Evolutionary conservation across 1,284 basidiomycete genomes (phyloP), one percentile per base, ranked within the genome.

Genomic region (Austropuccinia psidii): DNA sequence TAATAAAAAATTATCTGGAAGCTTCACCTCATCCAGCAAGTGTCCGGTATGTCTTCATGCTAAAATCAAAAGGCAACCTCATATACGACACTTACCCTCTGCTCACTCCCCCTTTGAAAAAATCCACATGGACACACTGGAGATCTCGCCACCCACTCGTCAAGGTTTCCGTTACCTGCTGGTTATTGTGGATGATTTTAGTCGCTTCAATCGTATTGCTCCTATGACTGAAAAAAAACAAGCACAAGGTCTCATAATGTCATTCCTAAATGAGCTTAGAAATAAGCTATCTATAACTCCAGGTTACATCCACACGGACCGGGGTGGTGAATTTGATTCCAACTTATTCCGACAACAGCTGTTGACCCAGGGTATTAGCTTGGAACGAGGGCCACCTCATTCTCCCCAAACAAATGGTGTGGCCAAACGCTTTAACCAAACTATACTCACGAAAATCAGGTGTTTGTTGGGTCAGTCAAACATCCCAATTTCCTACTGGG

Each of bases 321-420:
- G 49, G 8, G 49, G 49, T 52, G 49, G 9, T 9, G 43, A 45
- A n/a, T 45, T 45, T 45, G 43, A n/a, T n/a, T 45, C 43, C 11
- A 45, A 45, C 11, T 45, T 52, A 19, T 58, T 58, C 39, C 27
- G 15, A 7, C 4, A 33, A 29, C 2, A 9, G 8, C 4, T 58
- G 4, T 8, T 21, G 45, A 4, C 15, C 19, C n/a, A 21, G 41
- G 61, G 61, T 5, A 64, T 64, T 1, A 21, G 17, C 8, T 5
- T 64, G 21, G 61, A 64, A 64, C 37, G 21, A 15, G 61, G 41
- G n/a, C 61, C 61, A 13, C 21, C 61, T 11, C 43, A 64, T 24
- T 24, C 15, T 11, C 61, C 61, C 2, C 39, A 64, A 45, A 62
- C 60, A 1, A 62, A 62, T 41, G 60, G 60, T 4, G n/a, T 62